phyloP scores from a whole-genome alignment of 1,284 basidiomycete species.

The Cryptococcus sp. region DNA sequence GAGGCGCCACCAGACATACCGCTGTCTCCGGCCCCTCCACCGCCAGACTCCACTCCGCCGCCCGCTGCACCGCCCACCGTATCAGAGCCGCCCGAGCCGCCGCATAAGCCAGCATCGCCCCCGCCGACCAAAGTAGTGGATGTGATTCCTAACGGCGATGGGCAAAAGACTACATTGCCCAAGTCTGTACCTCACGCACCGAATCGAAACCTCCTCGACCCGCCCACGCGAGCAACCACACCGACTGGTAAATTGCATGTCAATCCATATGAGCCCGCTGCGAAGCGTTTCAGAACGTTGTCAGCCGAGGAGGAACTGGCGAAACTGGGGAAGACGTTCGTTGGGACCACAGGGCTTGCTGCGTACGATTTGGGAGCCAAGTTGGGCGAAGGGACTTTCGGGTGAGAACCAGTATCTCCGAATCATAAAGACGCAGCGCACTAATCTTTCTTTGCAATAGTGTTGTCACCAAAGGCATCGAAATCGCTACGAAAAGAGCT shows the following conservation, averaged over 20 bases:
- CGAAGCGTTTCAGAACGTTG: conserved; percentile 53
- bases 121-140: conserved; percentile 12
- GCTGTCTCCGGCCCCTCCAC: conserved; percentile 31
- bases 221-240: conserved; percentile 26
- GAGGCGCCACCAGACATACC: conserved; percentile 10
- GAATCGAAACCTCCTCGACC: conserved; percentile 40
- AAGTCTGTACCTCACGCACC: conserved; percentile 49
- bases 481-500: conserved; percentile 62
- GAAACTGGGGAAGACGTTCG: conserved; percentile 68
- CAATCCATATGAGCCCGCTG: conserved; percentile 10
- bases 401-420: conserved; percentile 57
- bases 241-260: conserved; percentile 1
- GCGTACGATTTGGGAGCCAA: conserved; percentile 81
- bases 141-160: conserved; percentile 5
- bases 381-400: conserved; percentile 93
- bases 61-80: conserved; percentile 22
- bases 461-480: conserved; percentile 84
- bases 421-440: conserved; percentile 4
- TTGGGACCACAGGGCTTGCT: conserved; percentile 73
- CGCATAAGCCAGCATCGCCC: conserved; percentile 29
- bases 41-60: conserved; percentile 34
- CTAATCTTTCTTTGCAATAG: conserved; percentile 52
- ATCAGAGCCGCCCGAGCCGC: conserved; percentile 45
- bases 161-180: conserved; percentile 30
- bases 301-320: conserved; percentile 66